phyloP scores from a whole-genome alignment of 805 yeast genomes.

The Metschnikowia similis region DNA sequence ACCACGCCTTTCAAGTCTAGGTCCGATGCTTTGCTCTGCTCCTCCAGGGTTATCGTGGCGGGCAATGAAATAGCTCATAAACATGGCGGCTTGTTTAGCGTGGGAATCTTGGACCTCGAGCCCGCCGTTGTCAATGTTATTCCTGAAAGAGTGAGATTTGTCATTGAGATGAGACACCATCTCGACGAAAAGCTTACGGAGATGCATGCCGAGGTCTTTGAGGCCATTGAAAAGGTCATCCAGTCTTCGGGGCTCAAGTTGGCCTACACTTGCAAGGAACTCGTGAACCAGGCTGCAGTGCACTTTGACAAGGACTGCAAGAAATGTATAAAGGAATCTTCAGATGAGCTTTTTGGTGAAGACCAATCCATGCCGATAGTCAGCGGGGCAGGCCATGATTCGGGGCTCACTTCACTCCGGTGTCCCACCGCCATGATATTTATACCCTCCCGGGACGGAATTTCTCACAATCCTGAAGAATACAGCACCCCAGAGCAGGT shows the following conservation, averaged over 20 bases:
- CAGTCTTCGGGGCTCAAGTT: conserved; percentile 28
- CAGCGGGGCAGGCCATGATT: conserved; percentile 76
- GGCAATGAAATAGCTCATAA: conserved; percentile 53
- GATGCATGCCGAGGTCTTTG: conserved; percentile 37
- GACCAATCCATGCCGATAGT: conserved; percentile 43
- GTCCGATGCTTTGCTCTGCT: conserved; percentile 57
- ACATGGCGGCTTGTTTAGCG: conserved; percentile 51
- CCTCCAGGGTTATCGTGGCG: conserved; percentile 52
- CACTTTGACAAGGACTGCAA: conserved; percentile 52
- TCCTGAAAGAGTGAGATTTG: conserved; percentile 57
- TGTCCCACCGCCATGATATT: conserved; percentile 74
- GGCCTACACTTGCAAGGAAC: conserved; percentile 37
- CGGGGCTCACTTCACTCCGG: conserved; percentile 51
- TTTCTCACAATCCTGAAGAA: conserved; percentile 65
- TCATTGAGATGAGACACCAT: conserved; percentile 57
- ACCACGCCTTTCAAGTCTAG: conserved; percentile 63
- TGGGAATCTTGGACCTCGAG: conserved; percentile 52
- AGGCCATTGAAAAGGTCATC: conserved; percentile 34
- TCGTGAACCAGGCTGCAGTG: conserved; percentile 53
- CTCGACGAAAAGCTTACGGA: conserved; percentile 38
- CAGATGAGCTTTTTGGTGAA: conserved; percentile 45
- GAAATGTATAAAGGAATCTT: conserved; percentile 48
- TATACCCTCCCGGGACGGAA: conserved; percentile 64
- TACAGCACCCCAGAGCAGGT: conserved; percentile 61
- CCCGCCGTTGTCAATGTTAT: conserved; percentile 68